A percentile compares a stretch with the other conserved stretches of the same genome.
phyloP scores from a whole-genome alignment of 2,329 filamentous ascomycete genomes.

The Aureobasidium pullulans region DNA sequence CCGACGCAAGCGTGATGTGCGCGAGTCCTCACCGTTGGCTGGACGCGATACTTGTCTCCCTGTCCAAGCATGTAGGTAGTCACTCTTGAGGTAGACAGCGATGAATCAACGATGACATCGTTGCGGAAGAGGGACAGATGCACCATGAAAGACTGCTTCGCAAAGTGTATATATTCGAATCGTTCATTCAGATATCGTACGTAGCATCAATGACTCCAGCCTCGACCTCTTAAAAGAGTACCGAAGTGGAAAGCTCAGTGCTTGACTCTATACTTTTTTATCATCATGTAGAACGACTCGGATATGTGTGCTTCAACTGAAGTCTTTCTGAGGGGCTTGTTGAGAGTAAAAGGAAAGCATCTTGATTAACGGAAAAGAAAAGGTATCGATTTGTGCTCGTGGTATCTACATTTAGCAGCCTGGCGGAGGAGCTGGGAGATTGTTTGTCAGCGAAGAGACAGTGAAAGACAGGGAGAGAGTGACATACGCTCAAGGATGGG shows the following conservation, averaged over 20 bases:
- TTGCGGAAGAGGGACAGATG: no score
- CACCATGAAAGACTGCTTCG: no score
- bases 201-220: constrained; percentile 4
- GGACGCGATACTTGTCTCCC: no score
- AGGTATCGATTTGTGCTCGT: constrained; percentile 2
- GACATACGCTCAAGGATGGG: constrained; percentile 72
- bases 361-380: constrained; percentile 4
- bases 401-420: constrained; percentile 13
- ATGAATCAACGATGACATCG: no score
- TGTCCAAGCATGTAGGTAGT: no score
- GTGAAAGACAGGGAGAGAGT: not conserved
- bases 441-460: constrained; percentile 5
- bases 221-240: not conserved
- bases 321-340: not conserved
- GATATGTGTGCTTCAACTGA: not conserved
- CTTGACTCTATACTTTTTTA: constrained; percentile 10
- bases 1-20: no score
- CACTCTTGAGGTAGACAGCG: no score
- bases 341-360: not conserved
- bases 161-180: not conserved
- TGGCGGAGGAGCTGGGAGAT: constrained; percentile 40
- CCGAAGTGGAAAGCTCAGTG: not conserved
- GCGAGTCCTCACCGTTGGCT: no score
- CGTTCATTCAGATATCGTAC: constrained; percentile 5
- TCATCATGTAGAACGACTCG: constrained; percentile 1